Evolutionary conservation across 805 yeast species (phyloP).

Genomic region (Tanozyma kutaoensis): DNA sequence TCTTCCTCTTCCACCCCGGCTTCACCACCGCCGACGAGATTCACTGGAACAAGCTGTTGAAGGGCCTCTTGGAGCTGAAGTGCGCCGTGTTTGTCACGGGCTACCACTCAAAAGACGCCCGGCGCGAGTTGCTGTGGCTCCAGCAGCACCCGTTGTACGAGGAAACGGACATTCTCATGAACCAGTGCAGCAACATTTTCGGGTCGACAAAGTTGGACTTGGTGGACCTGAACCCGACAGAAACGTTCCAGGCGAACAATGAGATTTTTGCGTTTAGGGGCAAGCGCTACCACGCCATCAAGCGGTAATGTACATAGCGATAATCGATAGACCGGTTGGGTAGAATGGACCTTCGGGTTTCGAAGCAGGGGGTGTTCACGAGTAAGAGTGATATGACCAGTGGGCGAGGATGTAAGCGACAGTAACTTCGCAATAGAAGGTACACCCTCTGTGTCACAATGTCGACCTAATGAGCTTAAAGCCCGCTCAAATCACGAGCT

Average conservation of each 20-base stretch:
- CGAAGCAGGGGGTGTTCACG: no score
- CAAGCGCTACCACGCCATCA: slow-evolving; percentile 85
- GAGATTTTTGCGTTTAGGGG: slow-evolving; percentile 88
- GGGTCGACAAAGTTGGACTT: slow-evolving; percentile 90
- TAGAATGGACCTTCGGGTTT: no score
- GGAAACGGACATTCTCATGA: slow-evolving; percentile 68
- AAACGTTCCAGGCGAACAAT: slow-evolving; percentile 85
- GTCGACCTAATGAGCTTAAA: no score
- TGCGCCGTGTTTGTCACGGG: slow-evolving; percentile 90
- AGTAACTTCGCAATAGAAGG: no score
- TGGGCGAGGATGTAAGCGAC: no score
- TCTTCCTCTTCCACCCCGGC: slow-evolving; percentile 94
- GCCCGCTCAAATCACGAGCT: no score
- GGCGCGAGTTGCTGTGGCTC: slow-evolving; percentile 63
- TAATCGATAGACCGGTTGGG: no score
- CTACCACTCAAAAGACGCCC: slow-evolving; percentile 62
- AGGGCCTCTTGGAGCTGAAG: slow-evolving; percentile 82
- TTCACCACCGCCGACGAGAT: slow-evolving; percentile 72
- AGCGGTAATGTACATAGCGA: slow-evolving; percentile 5
- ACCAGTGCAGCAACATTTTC: slow-evolving; percentile 58
- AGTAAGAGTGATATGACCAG: no score
- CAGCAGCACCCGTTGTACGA: slow-evolving; percentile 31
- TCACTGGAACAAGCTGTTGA: slow-evolving; percentile 75
- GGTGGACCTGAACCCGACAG: slow-evolving; percentile 85
- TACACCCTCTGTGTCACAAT: no score